phyloP scores from a whole-genome alignment of 345 rosid species.

The Syzygium oleosum region DNA sequence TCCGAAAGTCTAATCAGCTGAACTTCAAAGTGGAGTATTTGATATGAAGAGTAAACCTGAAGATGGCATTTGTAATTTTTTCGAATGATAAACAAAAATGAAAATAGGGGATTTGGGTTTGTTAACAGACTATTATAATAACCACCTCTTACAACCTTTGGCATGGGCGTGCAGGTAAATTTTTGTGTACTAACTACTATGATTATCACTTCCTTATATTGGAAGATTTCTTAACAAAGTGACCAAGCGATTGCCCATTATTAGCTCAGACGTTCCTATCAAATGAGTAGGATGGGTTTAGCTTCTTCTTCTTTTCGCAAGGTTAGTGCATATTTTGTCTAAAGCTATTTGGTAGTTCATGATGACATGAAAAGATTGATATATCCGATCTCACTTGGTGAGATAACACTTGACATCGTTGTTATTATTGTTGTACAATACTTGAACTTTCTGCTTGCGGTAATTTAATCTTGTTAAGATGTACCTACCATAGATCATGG shows the following conservation, averaged over 20 bases:
- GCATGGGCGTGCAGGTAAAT: not conserved
- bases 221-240: not conserved
- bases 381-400: no score
- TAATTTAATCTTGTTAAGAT: no score
- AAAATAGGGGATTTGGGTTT: not conserved
- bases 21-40: not conserved
- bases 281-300: not conserved
- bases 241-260: not conserved
- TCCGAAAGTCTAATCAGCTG: not conserved
- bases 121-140: not conserved
- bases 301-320: not conserved
- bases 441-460: no score
- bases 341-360: not conserved
- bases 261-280: not conserved
- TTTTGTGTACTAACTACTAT: not conserved
- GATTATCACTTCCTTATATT: not conserved
- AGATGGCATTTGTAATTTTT: not conserved
- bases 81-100: not conserved
- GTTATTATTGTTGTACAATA: no score
- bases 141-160: not conserved
- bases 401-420: no score
- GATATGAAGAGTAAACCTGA: not conserved
- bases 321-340: not conserved
- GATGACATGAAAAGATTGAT: no score
- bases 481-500: no score